phyloP scores from a whole-genome alignment of 305 asterid genomes.

The Solanum chacoense region DNA sequence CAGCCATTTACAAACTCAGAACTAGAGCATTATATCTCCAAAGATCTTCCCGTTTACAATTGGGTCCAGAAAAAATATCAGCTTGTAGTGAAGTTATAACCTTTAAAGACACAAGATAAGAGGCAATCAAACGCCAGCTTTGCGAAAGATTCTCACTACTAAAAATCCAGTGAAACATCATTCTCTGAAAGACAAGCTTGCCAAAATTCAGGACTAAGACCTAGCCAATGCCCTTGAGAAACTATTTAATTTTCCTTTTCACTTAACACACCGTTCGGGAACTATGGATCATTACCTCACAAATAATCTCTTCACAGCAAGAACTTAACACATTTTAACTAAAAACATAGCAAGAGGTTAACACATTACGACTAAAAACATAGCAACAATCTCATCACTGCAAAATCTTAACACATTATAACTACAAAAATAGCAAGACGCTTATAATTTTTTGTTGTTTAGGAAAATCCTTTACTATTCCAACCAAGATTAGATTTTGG shows the following conservation, averaged over 20 bases:
- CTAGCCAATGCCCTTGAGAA: background rate
- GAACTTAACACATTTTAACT: background rate
- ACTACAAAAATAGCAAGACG: background rate
- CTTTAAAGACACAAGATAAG: constrained; percentile 16
- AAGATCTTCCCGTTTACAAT: constrained; percentile 9
- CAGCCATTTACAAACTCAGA: constrained; percentile 51
- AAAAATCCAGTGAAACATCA: background rate
- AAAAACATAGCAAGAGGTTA: background rate
- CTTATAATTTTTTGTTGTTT: background rate
- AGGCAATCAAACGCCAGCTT: constrained; percentile 11
- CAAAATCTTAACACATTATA: background rate
- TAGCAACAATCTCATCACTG: background rate
- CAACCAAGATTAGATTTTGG: background rate
- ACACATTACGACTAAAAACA: background rate
- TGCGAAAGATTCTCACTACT: background rate
- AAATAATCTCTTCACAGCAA: background rate
- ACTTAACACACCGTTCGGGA: background rate
- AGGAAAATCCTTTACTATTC: background rate
- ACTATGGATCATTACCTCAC: background rate
- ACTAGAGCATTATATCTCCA: constrained; percentile 26
- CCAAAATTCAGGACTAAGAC: background rate
- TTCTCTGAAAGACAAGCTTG: background rate
- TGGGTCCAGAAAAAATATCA: background rate
- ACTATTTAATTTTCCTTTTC: background rate
- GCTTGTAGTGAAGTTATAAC: constrained; percentile 18